Percentiles rank a stretch among this genome's conserved stretches.
Conservation (phyloP, 768 basidiomycete species). For the Kwoniella sp. region DNA sequence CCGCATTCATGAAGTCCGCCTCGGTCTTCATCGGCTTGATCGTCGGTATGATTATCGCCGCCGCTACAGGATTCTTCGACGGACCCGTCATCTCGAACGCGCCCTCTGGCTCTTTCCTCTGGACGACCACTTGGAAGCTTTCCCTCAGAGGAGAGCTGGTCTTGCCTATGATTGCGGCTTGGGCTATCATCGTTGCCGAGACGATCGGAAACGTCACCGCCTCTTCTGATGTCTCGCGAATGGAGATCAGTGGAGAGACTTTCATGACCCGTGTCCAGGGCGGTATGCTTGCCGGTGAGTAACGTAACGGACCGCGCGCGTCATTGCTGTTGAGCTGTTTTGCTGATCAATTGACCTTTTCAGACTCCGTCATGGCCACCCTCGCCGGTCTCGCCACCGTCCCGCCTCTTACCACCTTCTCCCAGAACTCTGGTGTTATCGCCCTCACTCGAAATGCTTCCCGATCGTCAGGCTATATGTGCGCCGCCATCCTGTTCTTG, state of each 20-base stretch:
- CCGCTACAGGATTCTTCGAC: constrained; percentile 36
- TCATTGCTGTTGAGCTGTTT: too few species aligned
- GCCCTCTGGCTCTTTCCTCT: constrained; percentile 30
- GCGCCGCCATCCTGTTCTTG: constrained; percentile 32
- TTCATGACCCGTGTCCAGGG: constrained; percentile 32
- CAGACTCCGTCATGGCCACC: constrained; percentile 31
- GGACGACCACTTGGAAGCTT: constrained; percentile 26
- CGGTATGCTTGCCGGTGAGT: constrained; percentile 27
- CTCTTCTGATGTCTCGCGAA: constrained; percentile 29
- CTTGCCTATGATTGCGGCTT: constrained; percentile 36
- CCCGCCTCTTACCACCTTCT: constrained; percentile 38
- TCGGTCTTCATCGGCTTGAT: constrained; percentile 34
- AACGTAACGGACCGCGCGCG: background rate
- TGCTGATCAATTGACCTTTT: background rate
- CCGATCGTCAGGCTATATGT: constrained; percentile 29
- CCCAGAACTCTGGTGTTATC: constrained; percentile 39
- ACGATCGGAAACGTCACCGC: constrained; percentile 37
- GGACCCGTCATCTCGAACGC: constrained; percentile 23
- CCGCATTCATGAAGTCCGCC: constrained; percentile 36
- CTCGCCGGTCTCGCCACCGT: constrained; percentile 36
- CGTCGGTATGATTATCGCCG: constrained; percentile 37
- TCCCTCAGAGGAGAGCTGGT: constrained; percentile 29
- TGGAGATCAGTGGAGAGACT: constrained; percentile 24
- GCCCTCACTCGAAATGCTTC: constrained; percentile 35
- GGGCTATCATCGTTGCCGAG: constrained; percentile 35